phyloP scores from a whole-genome alignment of 108 stramenopile genomes.

The Skeletonema tropicum region DNA sequence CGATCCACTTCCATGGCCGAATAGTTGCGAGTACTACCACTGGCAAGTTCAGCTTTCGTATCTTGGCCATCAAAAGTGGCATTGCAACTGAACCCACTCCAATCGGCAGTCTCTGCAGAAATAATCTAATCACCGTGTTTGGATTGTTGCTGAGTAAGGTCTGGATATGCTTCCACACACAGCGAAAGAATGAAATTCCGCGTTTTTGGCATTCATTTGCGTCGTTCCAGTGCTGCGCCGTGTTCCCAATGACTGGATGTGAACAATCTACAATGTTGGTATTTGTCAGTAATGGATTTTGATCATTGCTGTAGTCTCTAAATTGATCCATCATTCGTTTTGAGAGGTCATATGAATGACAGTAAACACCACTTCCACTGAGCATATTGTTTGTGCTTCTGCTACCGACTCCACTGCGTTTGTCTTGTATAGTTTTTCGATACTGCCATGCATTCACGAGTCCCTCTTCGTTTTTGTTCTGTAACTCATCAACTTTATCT shows the following conservation, averaged over 20 bases:
- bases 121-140: constrained; percentile 62
- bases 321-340: constrained; percentile 69
- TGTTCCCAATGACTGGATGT: background rate
- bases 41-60: constrained; percentile 64
- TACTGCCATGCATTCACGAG: constrained; percentile 88
- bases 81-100: constrained; percentile 54
- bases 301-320: background rate
- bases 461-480: constrained; percentile 57
- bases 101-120: constrained; percentile 60
- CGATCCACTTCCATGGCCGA: constrained; percentile 58
- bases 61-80: constrained; percentile 70
- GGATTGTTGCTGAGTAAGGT: constrained; percentile 11
- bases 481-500: constrained; percentile 6
- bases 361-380: constrained; percentile 53
- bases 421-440: constrained; percentile 72
- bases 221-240: background rate
- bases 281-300: constrained; percentile 31
- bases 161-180: constrained; percentile 46
- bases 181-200: constrained; percentile 40
- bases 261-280: constrained; percentile 40
- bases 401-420: constrained; percentile 52
- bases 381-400: background rate
- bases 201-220: constrained; percentile 18
- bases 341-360: constrained; percentile 84
- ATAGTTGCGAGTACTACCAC: constrained; percentile 68